Evolutionary conservation across 306 rosid species (phyloP), one percentile per base, ranked within the genome.

Genomic region (Pyrus bretschneideri): DNA sequence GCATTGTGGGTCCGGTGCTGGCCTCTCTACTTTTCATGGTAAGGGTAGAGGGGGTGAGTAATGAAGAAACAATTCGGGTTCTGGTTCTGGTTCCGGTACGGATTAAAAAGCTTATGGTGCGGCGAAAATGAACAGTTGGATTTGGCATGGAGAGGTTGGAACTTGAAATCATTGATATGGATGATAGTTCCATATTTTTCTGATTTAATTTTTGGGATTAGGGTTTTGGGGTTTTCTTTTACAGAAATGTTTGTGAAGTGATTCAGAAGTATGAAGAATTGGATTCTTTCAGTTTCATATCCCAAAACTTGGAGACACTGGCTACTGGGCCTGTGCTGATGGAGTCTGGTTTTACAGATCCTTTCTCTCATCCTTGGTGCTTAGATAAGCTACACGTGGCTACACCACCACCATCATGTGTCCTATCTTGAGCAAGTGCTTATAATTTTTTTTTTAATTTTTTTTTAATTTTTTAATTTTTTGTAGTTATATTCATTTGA

Each of bases 371-470:
- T 5, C 45, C 1, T 21, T 23, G 25, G 13, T 17, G 51, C 21
- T 4, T 29, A 75, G 79, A 76, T 76, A 38, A 66, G 65, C 54
- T 71, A 67, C 55, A 67, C 80, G 80, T 76, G 80, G 80, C 80
- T n/a, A 54, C 18, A 76, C 52, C 58, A 67, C 73, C 57, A 76
- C 45, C 45, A 42, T 42, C 45, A 40, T 40, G 45, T 40, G 45
- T 40, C 45, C 11, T 40, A 40, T 40, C 45, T 9, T 40, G 3
- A 9, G 11, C 11, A 40, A 9, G 3, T 40, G 45, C 45, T 40
- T 9, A 9, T 40, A 40, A 40, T n/a, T n/a, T n/a, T n/a, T n/a
- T n/a, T n/a, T n/a, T n/a, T n/a, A n/a, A n/a, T n/a, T n/a, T n/a
- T n/a, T n/a, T n/a, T n/a, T n/a, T n/a, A n/a, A n/a, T n/a, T n/a